These are phyloP conservation scores for Cladophialophora exuberans DNA, from an alignment of 2,329 filamentous ascomycete genomes.

Conservation along the genomic window DNA sequence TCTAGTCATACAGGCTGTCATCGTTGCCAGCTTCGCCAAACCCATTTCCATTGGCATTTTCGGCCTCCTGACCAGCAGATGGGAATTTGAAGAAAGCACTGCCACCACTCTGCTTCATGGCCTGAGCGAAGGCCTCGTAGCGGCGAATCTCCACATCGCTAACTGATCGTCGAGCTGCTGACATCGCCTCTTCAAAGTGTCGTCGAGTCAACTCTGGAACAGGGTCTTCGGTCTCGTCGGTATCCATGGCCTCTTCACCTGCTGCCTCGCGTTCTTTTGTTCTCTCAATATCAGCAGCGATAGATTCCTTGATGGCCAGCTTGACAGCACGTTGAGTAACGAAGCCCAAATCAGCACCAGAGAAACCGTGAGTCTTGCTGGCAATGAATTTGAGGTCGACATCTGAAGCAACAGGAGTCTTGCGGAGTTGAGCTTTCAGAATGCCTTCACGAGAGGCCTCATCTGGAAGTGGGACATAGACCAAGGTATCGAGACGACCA, in stretches of 20 bases:
- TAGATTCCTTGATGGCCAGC: slow-evolving; percentile 98
- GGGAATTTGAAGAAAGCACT: slow-evolving; percentile 99
- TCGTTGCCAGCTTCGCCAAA: slow-evolving; percentile 91
- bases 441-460: slow-evolving; percentile 87
- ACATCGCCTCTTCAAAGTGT: slow-evolving; percentile 99
- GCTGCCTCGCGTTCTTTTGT: slow-evolving; percentile 85
- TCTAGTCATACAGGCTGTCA: slow-evolving; percentile 94
- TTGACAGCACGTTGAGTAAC: slow-evolving; percentile 99
- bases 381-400: slow-evolving; percentile 91
- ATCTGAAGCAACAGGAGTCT: slow-evolving; percentile 88
- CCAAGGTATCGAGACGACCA: slow-evolving; percentile 95
- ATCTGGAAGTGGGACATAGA: slow-evolving; percentile 96
- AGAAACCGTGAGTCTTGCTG: slow-evolving; percentile 97
- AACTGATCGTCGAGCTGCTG: slow-evolving; percentile 88
- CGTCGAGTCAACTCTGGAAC: slow-evolving; percentile 94
- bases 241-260: slow-evolving; percentile 80
- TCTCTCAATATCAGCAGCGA: slow-evolving; percentile 84
- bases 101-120: slow-evolving; percentile 97
- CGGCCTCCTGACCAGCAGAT: slow-evolving; percentile 57
- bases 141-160: slow-evolving; percentile 96
- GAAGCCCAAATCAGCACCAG: slow-evolving; percentile 98
- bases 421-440: slow-evolving; percentile 93
- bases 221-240: slow-evolving; percentile 79
- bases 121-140: slow-evolving; percentile 97
- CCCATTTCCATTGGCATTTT: slow-evolving; percentile 52